Base-by-base conservation (phyloP, 768 basidiomycete species). In the Cantharellus anzutake region DNA sequence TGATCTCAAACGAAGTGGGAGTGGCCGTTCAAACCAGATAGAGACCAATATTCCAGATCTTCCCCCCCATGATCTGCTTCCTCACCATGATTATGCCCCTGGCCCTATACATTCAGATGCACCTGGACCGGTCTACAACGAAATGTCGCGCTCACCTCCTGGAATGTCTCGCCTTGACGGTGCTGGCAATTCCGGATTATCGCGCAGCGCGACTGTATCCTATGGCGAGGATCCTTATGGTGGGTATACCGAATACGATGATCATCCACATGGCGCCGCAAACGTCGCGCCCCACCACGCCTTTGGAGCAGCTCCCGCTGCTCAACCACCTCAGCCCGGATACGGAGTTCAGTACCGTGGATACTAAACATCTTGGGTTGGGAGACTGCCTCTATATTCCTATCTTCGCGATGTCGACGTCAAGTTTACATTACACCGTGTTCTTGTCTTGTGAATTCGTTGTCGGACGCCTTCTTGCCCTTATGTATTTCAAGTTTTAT, bases 31-130 rank as follows among this genome's bases (percentile, higher is more conserved):
- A 14, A 48, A 11, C 29, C 44, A 11, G 11, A 29, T 29, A 29
- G 44, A 11, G 11, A 29, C 44, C 29, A 48, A 29, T 29, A 48
- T 11, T 29, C 44, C 44, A 11, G 52, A 7, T 16, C 70, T 78
- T 57, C 69, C 72, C 60, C 75, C 76, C 52, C 11, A 14, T 11
- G 14, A 55, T 38, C 11, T 60, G 60, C 60, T 67, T 52, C 82
- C 80, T 44, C 78, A 86, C 16, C 85, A 87, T 66, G 86, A 89
- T 69, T 86, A 86, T 68, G 85, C 84, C 41, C 76, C 83, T 58
- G 80, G 80, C 35, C 67, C 80, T 35, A 63, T 74, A 14, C 67
- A 71, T 56, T 7, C 14, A 11, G 52, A 37, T 37, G 52, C 52
- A 7, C 35, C 7, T 37, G 52, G 35, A 11, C 35, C 35, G 11